These are phyloP conservation scores for Gaeumannomyces tritici DNA, from an alignment of 2,329 filamentous ascomycete genomes.

Conservation along the genomic window DNA sequence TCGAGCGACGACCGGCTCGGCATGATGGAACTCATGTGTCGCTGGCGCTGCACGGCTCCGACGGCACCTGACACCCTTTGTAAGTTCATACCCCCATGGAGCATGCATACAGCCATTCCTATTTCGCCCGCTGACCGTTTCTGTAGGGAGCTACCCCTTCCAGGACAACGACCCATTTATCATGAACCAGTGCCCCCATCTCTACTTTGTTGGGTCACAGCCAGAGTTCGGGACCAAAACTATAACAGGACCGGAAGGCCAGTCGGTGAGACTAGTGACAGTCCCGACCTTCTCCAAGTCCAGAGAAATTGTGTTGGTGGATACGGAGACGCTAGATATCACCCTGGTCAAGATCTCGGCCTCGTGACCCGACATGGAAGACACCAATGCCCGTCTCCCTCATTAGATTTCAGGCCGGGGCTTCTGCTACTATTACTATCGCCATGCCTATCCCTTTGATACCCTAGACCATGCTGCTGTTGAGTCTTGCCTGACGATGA, in stretches of 20 bases:
- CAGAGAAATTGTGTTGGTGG: constrained; percentile 72
- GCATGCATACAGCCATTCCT: background rate
- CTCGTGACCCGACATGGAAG: background rate
- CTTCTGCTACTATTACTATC: no score
- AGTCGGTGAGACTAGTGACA: constrained; percentile 68
- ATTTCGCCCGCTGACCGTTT: constrained; percentile 4
- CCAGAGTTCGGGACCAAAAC: constrained; percentile 64
- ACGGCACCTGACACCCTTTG: constrained; percentile 94
- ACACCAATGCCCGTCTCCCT: background rate
- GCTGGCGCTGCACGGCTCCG: constrained; percentile 85
- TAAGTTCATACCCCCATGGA: constrained; percentile 34
- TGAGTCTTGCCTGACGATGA: background rate
- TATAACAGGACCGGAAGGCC: constrained; percentile 57
- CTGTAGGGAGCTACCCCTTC: constrained; percentile 87
- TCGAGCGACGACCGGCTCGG: constrained; percentile 66
- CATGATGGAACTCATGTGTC: constrained; percentile 90
- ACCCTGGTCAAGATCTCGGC: constrained; percentile 52
- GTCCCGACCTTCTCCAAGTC: constrained; percentile 75
- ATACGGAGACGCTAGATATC: constrained; percentile 75
- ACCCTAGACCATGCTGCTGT: background rate
- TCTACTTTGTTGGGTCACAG: constrained; percentile 86
- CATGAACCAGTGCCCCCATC: constrained; percentile 72
- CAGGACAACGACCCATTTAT: constrained; percentile 90
- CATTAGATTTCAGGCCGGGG: no score
- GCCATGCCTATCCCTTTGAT: background rate